Base-by-base conservation (phyloP, 345 rosid species). In the Acer yangbiense region DNA sequence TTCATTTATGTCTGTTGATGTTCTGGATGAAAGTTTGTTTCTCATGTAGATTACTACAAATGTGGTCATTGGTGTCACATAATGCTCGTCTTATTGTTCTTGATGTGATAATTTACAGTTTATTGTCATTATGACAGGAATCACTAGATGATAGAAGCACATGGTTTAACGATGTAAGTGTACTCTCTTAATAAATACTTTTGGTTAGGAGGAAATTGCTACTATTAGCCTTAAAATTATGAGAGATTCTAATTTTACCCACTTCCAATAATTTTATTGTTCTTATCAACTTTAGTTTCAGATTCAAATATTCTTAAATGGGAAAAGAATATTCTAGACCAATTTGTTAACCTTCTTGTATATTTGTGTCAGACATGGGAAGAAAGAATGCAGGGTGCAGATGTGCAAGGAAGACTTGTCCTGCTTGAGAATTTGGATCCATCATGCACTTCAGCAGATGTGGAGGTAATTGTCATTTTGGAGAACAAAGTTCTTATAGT, bases 101-200 rank as follows among this genome's bases (percentile, higher is more conserved):
- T 76, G 35, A 71, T 32, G 52, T 52, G 63, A 54, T 75, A 73
- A 61, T 50, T 74, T 9, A 25, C 62, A 52, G 41, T 65, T 62
- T 44, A 77, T 82, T 82, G 64, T 44, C 48, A 71, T 85, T 67
- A 70, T 85, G 72, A 48, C 97, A 95, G 99, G 94, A 17, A 14
- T 43, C 46, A 9, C 11, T 7, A 9, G 46, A 43, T 43, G 58
- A 86, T 43, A 91, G 87, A 52, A 88, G 82, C 87, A 92, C 66
- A 82, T 95, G 99, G 99, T 94, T 90, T 75, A 85, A 75, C 60
- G 84, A 76, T 70, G 98, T 94, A 85, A 93, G 99, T 92, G 3
- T 17, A 10, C 17, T 46, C 65, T 41, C 35, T 48, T 84, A n/a
- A 72, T 29, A 0, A 39, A 20, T 44, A 61, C 71, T 65, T 77